Percentiles rank a stretch among this genome's conserved stretches.
Conservation (phyloP, 345 rosid genomes). For the Odontarrhena argentea region DNA sequence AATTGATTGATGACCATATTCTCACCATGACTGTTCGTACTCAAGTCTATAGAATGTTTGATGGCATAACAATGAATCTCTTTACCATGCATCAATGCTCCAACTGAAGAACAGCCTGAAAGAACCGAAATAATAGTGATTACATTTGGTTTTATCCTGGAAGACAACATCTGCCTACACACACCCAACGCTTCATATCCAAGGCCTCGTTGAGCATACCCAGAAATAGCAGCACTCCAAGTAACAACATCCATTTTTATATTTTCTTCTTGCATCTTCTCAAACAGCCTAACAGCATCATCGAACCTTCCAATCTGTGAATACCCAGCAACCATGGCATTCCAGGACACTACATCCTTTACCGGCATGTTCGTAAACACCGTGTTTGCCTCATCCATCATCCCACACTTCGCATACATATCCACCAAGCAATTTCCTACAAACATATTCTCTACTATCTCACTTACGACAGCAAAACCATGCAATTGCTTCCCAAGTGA, state of each 20-base stretch:
- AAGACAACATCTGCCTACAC: constrained; percentile 65
- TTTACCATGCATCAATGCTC: constrained; percentile 68
- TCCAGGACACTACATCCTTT: constrained; percentile 90
- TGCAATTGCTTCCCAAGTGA: constrained; percentile 62
- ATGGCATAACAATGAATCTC: constrained; percentile 73
- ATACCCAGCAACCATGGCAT: constrained; percentile 80
- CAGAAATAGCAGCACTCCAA: constrained; percentile 88
- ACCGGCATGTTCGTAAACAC: constrained; percentile 59
- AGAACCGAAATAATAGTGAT: constrained; percentile 79
- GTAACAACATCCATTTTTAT: constrained; percentile 72
- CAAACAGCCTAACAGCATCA: constrained; percentile 59
- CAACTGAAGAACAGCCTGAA: constrained; percentile 80
- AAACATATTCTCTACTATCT: constrained; percentile 58
- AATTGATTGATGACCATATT: constrained; percentile 64
- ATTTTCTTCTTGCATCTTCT: constrained; percentile 64
- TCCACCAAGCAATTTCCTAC: constrained; percentile 78
- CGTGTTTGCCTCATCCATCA: constrained; percentile 60
- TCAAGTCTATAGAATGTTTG: constrained; percentile 51
- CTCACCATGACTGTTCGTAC: constrained; percentile 44
- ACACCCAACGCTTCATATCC: constrained; percentile 70
- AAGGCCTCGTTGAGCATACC: constrained; percentile 74
- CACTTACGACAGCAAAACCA: constrained; percentile 54
- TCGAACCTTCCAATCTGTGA: constrained; percentile 71
- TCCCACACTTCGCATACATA: constrained; percentile 81
- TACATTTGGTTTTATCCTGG: constrained; percentile 58